Conservation (phyloP, 139 green algal genomes). For the Picochlorum sp. region DNA sequence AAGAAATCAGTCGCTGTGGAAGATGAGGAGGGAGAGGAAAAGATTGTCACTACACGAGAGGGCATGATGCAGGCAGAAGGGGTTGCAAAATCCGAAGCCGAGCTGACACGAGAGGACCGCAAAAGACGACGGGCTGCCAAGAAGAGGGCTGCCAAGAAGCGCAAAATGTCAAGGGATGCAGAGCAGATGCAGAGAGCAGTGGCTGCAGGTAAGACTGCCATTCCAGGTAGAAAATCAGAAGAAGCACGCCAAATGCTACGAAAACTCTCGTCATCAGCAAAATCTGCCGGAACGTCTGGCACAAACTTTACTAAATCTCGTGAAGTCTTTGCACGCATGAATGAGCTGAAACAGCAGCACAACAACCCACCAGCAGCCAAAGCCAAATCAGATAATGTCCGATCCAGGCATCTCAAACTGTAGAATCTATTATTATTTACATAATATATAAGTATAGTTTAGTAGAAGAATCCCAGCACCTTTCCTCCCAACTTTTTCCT, state of each 20-base stretch:
- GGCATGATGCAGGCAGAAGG: slow-evolving; percentile 14
- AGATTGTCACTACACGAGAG: slow-evolving; percentile 13
- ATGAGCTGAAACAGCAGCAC: slow-evolving; percentile 24
- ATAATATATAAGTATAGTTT: slow-evolving; percentile 22
- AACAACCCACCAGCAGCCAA: neutral
- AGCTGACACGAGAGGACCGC: slow-evolving; percentile 65
- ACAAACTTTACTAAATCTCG: slow-evolving; percentile 43
- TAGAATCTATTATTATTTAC: slow-evolving; percentile 14
- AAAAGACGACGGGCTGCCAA: slow-evolving; percentile 47
- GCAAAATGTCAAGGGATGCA: slow-evolving; percentile 17
- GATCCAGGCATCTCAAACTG: slow-evolving; percentile 3
- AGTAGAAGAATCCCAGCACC: slow-evolving; percentile 89
- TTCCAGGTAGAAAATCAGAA: slow-evolving; percentile 48
- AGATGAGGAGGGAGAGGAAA: slow-evolving; percentile 4
- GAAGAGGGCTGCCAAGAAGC: slow-evolving; percentile 60
- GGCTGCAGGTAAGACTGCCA: slow-evolving; percentile 20
- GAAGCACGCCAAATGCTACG: slow-evolving; percentile 4
- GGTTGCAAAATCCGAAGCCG: slow-evolving; percentile 41
- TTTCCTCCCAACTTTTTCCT: slow-evolving; percentile 90
- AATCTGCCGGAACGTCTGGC: slow-evolving; percentile 6
- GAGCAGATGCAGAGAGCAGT: slow-evolving; percentile 20
- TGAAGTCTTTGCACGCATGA: slow-evolving; percentile 57
- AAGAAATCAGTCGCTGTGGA: neutral
- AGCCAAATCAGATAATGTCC: neutral
- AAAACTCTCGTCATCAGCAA: slow-evolving; percentile 15